Evolutionary conservation across 1,284 basidiomycete genomes (phyloP).

Genomic region (Pseudozyma sp.): DNA sequence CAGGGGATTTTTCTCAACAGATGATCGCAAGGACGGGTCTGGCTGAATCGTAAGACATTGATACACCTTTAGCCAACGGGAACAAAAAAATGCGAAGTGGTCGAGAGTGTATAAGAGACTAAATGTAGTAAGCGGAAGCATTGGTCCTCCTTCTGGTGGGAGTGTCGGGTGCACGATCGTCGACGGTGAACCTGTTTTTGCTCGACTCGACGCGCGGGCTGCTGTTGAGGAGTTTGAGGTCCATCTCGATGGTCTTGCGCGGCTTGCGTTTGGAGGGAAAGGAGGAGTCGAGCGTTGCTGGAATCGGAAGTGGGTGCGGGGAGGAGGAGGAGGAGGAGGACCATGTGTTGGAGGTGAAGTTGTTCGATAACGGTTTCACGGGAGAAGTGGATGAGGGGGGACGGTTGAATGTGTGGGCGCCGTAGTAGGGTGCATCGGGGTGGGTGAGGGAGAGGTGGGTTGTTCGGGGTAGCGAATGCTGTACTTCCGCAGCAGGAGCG

Average conservation of each 20-base stretch:
- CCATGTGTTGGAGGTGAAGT: constrained; percentile 10
- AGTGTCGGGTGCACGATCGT: constrained; percentile 12
- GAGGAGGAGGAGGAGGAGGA: constrained; percentile 2
- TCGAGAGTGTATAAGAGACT: background rate
- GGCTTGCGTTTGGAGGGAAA: constrained; percentile 34
- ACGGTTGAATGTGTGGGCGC: constrained; percentile 56
- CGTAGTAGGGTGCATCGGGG: constrained; percentile 49
- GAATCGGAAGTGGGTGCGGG: constrained; percentile 48
- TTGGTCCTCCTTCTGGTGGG: constrained; percentile 38
- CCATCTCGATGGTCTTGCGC: constrained; percentile 59
- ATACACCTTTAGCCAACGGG: too few relatives aligned
- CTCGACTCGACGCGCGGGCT: constrained; percentile 40
- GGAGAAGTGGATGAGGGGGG: constrained; percentile 42
- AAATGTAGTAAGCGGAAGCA: constrained; percentile 50
- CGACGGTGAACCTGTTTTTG: constrained; percentile 23
- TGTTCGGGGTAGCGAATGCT: constrained; percentile 17
- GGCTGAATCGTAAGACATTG: too few relatives aligned
- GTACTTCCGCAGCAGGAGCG: background rate
- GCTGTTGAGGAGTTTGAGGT: constrained; percentile 45
- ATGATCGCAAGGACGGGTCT: background rate
- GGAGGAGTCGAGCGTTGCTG: background rate
- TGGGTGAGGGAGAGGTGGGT: constrained; percentile 31
- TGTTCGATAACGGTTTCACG: constrained; percentile 14
- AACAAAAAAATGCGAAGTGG: too few relatives aligned
- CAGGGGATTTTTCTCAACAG: too few relatives aligned